A percentile compares a stretch with the other conserved stretches of the same genome.
Conservation (phyloP, 176 grass and related monocot genomes). For the Neostapfia colusana region DNA sequence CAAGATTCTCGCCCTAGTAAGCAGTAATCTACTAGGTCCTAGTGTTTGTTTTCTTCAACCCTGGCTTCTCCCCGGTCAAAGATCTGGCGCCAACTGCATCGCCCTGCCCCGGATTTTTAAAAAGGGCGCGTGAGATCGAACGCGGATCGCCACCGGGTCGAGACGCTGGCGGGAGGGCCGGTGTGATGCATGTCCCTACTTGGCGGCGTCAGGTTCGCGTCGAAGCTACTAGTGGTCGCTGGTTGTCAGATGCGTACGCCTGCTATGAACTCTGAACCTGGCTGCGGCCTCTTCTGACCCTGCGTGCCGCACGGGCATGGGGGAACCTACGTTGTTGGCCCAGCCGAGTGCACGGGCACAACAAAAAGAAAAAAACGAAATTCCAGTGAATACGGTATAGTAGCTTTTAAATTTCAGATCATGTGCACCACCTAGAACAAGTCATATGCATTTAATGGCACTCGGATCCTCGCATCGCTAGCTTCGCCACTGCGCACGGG, state of each 20-base stretch:
- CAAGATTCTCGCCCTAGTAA: conserved; percentile 51
- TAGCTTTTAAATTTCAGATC: no score
- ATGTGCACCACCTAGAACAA: no score
- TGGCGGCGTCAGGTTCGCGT: background rate
- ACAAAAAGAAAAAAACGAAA: no score
- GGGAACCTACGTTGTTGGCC: no score
- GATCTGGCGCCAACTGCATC: conserved; percentile 45
- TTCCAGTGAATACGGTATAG: no score
- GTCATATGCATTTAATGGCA: no score
- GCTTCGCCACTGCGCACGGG: no score
- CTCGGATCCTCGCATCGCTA: no score
- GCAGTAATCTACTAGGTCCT: conserved; percentile 43
- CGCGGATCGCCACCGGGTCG: background rate
- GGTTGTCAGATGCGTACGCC: no score
- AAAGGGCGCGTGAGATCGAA: conserved; percentile 12
- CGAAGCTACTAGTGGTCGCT: background rate
- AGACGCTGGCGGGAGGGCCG: background rate
- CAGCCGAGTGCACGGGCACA: no score
- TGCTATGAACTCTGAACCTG: background rate
- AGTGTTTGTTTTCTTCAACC: background rate
- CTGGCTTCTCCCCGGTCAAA: conserved; percentile 36
- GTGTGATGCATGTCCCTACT: background rate
- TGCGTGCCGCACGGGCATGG: conserved; percentile 37
- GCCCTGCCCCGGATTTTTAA: conserved; percentile 30
- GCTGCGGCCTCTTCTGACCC: background rate